Evolutionary conservation across 1,139 yeast genomes (phyloP).

Genomic region (Hyphopichia khmerensis): DNA sequence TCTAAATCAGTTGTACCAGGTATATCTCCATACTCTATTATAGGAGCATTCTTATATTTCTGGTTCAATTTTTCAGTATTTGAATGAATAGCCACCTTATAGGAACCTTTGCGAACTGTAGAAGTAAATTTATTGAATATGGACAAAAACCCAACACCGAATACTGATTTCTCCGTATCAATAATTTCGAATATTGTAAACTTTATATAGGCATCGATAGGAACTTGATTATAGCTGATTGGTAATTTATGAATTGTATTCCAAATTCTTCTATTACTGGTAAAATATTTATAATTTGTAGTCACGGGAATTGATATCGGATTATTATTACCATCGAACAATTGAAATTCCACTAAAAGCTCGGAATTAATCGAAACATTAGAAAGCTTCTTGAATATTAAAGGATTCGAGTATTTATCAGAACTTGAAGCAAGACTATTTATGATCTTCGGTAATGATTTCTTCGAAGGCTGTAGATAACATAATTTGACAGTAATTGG

Average conservation of each 20-base stretch:
- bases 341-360: constrained; percentile 58
- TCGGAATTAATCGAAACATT: constrained; percentile 56
- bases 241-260: constrained; percentile 69
- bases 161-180: constrained; percentile 46
- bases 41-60: constrained; percentile 3
- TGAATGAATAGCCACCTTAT: constrained; percentile 29
- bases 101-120: constrained; percentile 37
- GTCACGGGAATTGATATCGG: constrained; percentile 67
- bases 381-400: constrained; percentile 48
- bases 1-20: constrained; percentile 43
- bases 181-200: constrained; percentile 68
- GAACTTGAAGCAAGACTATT: constrained; percentile 49
- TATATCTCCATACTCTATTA: constrained; percentile 22
- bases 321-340: constrained; percentile 57
- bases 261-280: constrained; percentile 42
- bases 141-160: constrained; percentile 61
- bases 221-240: constrained; percentile 65
- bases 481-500: constrained; percentile 45
- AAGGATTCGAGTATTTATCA: constrained; percentile 55
- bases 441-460: constrained; percentile 13
- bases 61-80: constrained; percentile 2
- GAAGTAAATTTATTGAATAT: constrained; percentile 50
- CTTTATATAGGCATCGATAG: constrained; percentile 57
- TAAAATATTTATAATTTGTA: constrained; percentile 63
- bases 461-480: constrained; percentile 27